phyloP scores from a whole-genome alignment of 176 grass and related monocot genomes.

The Puccinellia tenuiflora region DNA sequence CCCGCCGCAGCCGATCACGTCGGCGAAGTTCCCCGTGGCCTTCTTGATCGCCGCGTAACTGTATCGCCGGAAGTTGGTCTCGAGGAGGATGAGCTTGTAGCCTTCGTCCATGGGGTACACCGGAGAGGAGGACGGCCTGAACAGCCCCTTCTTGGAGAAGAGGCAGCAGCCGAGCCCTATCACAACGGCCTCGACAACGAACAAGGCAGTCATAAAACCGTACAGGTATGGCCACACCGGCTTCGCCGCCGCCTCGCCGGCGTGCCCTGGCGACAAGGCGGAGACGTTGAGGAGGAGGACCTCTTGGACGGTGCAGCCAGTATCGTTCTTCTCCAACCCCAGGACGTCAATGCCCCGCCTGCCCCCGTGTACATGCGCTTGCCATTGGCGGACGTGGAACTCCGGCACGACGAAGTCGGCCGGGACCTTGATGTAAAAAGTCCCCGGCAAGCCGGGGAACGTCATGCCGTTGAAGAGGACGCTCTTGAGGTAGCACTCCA shows the following conservation, averaged over 20 bases:
- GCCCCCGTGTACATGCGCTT: background rate
- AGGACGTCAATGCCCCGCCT: background rate
- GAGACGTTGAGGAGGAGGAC: background rate
- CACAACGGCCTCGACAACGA: conserved; percentile 30
- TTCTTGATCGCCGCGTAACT: conserved; percentile 42
- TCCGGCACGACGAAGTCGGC: conserved; percentile 8
- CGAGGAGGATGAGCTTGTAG: conserved; percentile 40
- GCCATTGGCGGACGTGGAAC: conserved; percentile 28
- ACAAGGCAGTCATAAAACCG: conserved; percentile 38
- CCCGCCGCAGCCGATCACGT: conserved; percentile 39
- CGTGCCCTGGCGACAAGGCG: background rate
- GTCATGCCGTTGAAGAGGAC: conserved; percentile 48
- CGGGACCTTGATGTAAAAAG: conserved; percentile 48
- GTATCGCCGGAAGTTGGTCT: conserved; percentile 30
- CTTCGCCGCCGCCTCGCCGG: background rate
- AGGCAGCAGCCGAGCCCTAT: conserved; percentile 49
- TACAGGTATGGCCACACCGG: conserved; percentile 33
- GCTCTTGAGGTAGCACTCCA: conserved; percentile 47
- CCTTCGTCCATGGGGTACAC: conserved; percentile 29
- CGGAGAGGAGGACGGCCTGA: conserved; percentile 13
- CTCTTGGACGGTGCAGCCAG: background rate
- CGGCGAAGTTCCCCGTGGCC: conserved; percentile 42
- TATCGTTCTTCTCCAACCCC: background rate
- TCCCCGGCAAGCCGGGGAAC: conserved; percentile 31
- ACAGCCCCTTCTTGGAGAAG: conserved; percentile 26